A percentile compares a stretch with the other conserved stretches of the same genome.
These are phyloP conservation scores for Candida khao-thaluensis DNA, from an alignment of 805 yeast genomes.

Conservation along the genomic window DNA sequence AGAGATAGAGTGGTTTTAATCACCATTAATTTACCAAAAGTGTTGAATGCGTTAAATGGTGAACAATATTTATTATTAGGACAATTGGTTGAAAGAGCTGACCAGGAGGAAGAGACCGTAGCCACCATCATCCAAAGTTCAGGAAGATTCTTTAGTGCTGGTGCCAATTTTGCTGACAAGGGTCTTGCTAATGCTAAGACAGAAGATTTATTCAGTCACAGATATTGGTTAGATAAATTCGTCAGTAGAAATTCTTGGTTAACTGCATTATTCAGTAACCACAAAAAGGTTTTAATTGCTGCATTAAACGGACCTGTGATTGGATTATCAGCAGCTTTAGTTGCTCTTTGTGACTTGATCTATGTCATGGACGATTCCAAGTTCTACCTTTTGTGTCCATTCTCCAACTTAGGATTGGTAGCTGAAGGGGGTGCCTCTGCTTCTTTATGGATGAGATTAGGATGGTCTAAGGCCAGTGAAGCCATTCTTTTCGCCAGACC, in stretches of 20 bases:
- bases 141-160: conserved; percentile 80
- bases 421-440: conserved; percentile 78
- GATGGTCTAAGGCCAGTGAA: conserved; percentile 70
- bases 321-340: conserved; percentile 73
- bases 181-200: conserved; percentile 29
- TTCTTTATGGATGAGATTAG: conserved; percentile 67
- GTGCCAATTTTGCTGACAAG: conserved; percentile 64
- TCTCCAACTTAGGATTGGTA: conserved; percentile 77
- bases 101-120: conserved; percentile 56
- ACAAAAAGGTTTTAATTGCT: conserved; percentile 64
- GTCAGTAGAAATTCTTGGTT: conserved; percentile 71
- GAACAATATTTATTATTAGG: conserved; percentile 64
- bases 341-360: conserved; percentile 73
- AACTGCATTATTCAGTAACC: conserved; percentile 67
- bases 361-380: conserved; percentile 61
- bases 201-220: conserved; percentile 33
- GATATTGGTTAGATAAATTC: conserved; percentile 55
- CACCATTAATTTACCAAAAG: conserved; percentile 59
- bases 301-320: conserved; percentile 87
- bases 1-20: conserved; percentile 56
- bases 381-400: conserved; percentile 67
- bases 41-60: conserved; percentile 65
- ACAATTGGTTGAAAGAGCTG: conserved; percentile 58
- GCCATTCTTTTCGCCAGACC: conserved; percentile 70
- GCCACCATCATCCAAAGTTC: conserved; percentile 67